Evolutionary conservation across 2,329 filamentous ascomycete species (phyloP), one percentile per base, ranked within the genome.

Genomic region (Paecilomyces sp.): DNA sequence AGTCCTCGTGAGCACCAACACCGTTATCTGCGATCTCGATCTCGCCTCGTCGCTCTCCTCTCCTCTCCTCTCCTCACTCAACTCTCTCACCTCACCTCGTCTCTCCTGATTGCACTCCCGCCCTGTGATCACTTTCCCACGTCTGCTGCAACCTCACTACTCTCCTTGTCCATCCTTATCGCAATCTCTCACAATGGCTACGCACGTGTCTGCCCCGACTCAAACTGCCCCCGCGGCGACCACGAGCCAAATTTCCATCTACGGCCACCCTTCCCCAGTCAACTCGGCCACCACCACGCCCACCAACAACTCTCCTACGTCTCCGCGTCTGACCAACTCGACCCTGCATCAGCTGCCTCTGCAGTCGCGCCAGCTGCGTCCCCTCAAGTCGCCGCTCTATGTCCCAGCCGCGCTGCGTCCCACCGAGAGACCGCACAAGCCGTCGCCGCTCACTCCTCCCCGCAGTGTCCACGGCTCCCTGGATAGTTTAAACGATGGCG

Each of bases 391-490:
- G 24, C 84, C 85, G 33, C 77, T 87, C 57, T 87, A 87, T 68
- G 81, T 87, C 24, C 85, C 85, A 25, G 85, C 85, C 11, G 85
- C 82, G 7, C 75, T 88, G 62, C 80, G 85, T 58, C 85, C 82
- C 57, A 87, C 84, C 31, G 82, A 87, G 71, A 77, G 79, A 59
- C 79, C 81, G 13, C 70, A 73, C 55, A 77, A 73, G 57, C 64
- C 73, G 0, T 75, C 78, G 64, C 72, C 78, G 59, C 76, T 74
- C 59, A 81, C 79, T 6, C 79, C 79, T 18, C 79, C 82, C 1
- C 77, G 79, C 62, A 85, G 83, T 64, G 78, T 82, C 33, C 81
- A 83, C 65, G 80, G 79, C 66, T 84, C 82, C 61, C 79, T 83
- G 63, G 80, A 83, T 63, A 78, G 75, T 60, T 62, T 78, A 52